These are phyloP conservation scores for Stephanodiscus minutulus DNA, from an alignment of 108 stramenopile species.

Conservation along the genomic window DNA sequence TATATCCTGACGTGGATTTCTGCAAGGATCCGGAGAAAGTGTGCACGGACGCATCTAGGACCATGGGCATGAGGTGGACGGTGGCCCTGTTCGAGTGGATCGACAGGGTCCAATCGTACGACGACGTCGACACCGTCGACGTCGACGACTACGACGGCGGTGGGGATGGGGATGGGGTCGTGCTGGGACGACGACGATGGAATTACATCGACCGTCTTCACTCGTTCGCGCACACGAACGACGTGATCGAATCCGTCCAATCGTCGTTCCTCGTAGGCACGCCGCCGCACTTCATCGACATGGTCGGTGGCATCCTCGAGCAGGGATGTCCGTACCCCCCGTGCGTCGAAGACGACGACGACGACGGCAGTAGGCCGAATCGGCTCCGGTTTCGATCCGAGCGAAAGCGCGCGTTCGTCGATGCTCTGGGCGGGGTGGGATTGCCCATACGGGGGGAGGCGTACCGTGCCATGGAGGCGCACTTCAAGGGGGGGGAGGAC, in stretches of 20 bases:
- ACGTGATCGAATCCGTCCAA: constrained; percentile 14
- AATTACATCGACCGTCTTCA: constrained; percentile 27
- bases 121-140: neutral
- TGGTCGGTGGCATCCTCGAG: constrained; percentile 18
- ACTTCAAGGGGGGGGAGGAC: constrained; percentile 4
- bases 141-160: too few species aligned
- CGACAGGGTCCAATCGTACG: constrained; percentile 37
- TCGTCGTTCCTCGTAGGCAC: neutral
- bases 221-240: neutral
- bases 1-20: constrained; percentile 37
- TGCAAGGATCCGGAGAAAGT: constrained; percentile 38
- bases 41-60: constrained; percentile 28
- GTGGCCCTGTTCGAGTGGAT: constrained; percentile 42
- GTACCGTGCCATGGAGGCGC: constrained; percentile 22
- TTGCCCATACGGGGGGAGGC: constrained; percentile 12
- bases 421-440: constrained; percentile 12
- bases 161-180: too few species aligned
- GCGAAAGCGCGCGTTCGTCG: constrained; percentile 16
- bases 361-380: constrained; percentile 8
- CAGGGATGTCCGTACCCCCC: constrained; percentile 39
- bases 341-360: too few species aligned
- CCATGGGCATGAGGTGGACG: constrained; percentile 39
- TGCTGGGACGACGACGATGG: neutral
- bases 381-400: constrained; percentile 9
- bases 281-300: constrained; percentile 24